Base-by-base conservation (phyloP, 2,329 filamentous ascomycete genomes). In the Plenodomus biglobosus region DNA sequence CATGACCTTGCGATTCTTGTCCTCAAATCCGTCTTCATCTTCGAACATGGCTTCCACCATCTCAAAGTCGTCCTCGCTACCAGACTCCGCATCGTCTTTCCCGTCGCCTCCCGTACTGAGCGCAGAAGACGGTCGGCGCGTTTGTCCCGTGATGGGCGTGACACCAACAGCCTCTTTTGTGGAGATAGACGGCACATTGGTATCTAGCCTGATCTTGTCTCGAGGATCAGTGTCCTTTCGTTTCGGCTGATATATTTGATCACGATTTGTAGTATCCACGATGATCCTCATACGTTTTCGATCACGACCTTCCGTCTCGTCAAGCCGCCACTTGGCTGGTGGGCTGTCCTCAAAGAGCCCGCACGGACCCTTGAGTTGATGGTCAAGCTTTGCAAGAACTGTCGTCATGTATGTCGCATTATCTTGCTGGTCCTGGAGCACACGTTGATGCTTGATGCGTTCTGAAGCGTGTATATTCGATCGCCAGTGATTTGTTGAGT, bases 1-100 rank as follows among this genome's bases (percentile, higher is more conserved):
- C 90, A 97, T 95, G 38, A 99, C 92, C 71, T 96, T 96, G 38
- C 95, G 84, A 65, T 99, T 97, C 76, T 96, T 97, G 71, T 99
- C 95, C 72, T 99, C 95, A 54, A 95, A 95, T 1, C 85, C 86
- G 58, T 94, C 90, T 20, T 89, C 83, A 35, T 87, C 84, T 47
- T 92, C 88, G 62, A 91, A 91, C 0, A 92, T 92, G 52, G 96
- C 92, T 51, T 97, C 92, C 6, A 99, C 87, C 57, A 99, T 84
- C 73, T 99, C 94, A 65, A 96, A 99, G 58, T 95, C 95, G 38
- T 97, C 94, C 48, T 96, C 94, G 0, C 85, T 69, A 32, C 71
- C 75, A 3, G 74, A 75, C 4, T 68, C 62, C 3, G 75, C 64
- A 1, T 73, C 70, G 8, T 75, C 74, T 45, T 69, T 69, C 0